Evolutionary conservation across 2,329 filamentous ascomycete genomes (phyloP), one percentile per base, ranked within the genome.

Genomic region (Cordyceps cateniannulata): DNA sequence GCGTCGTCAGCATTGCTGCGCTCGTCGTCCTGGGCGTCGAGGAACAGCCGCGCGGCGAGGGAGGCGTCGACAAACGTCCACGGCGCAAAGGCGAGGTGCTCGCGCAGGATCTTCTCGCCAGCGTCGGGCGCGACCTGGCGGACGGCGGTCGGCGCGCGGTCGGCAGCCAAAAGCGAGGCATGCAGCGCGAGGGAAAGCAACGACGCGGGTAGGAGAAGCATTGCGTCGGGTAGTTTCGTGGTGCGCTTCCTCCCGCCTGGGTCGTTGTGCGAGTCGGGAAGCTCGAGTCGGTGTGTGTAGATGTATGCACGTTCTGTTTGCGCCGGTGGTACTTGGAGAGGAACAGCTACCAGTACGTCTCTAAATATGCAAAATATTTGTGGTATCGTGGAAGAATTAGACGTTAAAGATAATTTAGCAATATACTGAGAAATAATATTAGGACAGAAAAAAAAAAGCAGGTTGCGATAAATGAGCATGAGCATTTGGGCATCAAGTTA

Each of bases 41-140:
- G 63, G 25, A 69, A 66, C n/a, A 67, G 66, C 44, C 70, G 68
- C 8, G 69, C 69, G 10, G 72, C 70, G 14, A 69, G 62, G 49
- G 70, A 68, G 47, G 71, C 68, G 59, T 73, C 68, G 47, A 62
- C 68, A 2, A 71, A 67, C 1, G 66, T 63, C 1, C 71, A 61
- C 2, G 71, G 63, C 38, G 72, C 66, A 66, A 84, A 84, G 64
- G 77, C 79, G 65, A 79, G 86, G 71, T 91, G 88, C 49, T 89
- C 81, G 60, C 86, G 76, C 65, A 86, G 84, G 69, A 93, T 87
- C 79, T 91, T 95, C 70, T 90, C 87, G 62, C 83, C 83, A 54
- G 85, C 82, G 69, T 91, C 86, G 5, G 79, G 79, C 51, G 84
- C 79, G 83, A 93, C 90, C 70, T 92, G 92, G 69, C 83, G 84